Evolutionary conservation across 345 rosid species (phyloP), one percentile per base, ranked within the genome.

Genomic region (Eucalyptus curtisii): DNA sequence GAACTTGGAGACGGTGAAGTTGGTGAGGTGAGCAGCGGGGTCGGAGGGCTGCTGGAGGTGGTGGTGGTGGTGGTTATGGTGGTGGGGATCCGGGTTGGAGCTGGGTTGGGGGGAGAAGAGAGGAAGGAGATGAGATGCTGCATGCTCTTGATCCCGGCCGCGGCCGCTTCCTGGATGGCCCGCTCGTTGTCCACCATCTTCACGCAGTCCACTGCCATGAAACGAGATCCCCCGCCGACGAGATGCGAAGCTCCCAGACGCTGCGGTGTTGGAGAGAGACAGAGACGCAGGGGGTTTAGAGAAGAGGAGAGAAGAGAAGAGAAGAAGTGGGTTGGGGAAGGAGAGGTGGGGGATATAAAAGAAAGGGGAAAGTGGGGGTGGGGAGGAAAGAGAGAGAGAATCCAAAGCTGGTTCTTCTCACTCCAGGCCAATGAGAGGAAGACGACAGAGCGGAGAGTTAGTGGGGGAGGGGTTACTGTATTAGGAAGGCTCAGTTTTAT

Each of bases 91-190:
- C 79, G 17, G 59, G 68, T 13, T 45, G 88, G 55, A 13, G 24
- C 49, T 49, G 57, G 13, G 24, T n/a, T 49, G 57, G 79, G 87
- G 24, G 55, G 90, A 30, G 90, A 79, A 57, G 93, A 89, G 89
- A 93, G 88, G 88, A 92, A 25, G 31, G 92, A 89, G 87, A 93
- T 91, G 76, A 93, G 90, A 87, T 93, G 92, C 80, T 92, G 93
- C 92, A 93, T 91, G 90, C 94, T 90, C 93, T 92, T 89, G 84
- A 93, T 19, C 30, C 95, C 95, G 84, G 91, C 94, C 3, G 94
- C 80, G 4, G 93, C 94, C 22, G 95, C 94, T 88, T 93, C 95
- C 42, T 91, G 92, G 42, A 93, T 88, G 10, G 93, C 94, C 86
- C 85, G 64, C 76, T 90, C 90, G 79, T 93, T 93, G 37, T 93